Evolutionary conservation across 805 yeast genomes (phyloP), one percentile per base, ranked within the genome.

Genomic region (Cyberlindnera xylosilytica): DNA sequence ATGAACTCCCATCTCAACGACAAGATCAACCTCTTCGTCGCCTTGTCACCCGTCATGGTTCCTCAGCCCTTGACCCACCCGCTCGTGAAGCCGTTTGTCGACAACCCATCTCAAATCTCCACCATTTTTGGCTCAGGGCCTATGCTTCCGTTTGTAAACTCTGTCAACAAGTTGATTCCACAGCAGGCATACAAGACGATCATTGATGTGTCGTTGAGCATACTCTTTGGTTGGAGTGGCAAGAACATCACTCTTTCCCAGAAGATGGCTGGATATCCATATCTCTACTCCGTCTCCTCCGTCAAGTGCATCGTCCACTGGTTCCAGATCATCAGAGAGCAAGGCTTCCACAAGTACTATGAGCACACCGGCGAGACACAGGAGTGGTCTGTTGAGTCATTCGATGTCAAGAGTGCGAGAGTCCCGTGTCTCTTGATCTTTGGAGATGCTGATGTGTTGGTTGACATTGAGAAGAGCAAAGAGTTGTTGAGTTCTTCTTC

Each of bases 21-120:
- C 9, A 73, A 74, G 50, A 67, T 79, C 32, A 65, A 70, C 13
- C 63, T 62, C 39, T 83, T 90, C 49, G 78, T 90, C 43, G 97
- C 96, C 2, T 75, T 90, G 34, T 87, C 96, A 1, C 98, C 98
- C 0, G 97, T 97, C 1, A 83, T 91, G 74, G 83, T 95, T 0
- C 98, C 98, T 0, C 83, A 80, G 34, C 93, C 95, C 2, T 69
- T 90, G 31, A 79, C 81, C 48, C 86, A 90, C 49, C 77, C 81
- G 55, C 66, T 91, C 33, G 81, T 87, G 17, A 91, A 87, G 56
- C 73, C 85, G 1, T 68, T 91, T 36, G 77, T 87, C 47, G 77
- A 83, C 34, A 80, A 89, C 3, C 97, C 97, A 1, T 70, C 78
- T 40, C 62, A 88, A 30, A 66, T 90, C 56, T 86, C 72, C 57